These are phyloP conservation scores for Papiliotrema flavescens DNA, from an alignment of 1,284 basidiomycete genomes.

Conservation along the genomic window DNA sequence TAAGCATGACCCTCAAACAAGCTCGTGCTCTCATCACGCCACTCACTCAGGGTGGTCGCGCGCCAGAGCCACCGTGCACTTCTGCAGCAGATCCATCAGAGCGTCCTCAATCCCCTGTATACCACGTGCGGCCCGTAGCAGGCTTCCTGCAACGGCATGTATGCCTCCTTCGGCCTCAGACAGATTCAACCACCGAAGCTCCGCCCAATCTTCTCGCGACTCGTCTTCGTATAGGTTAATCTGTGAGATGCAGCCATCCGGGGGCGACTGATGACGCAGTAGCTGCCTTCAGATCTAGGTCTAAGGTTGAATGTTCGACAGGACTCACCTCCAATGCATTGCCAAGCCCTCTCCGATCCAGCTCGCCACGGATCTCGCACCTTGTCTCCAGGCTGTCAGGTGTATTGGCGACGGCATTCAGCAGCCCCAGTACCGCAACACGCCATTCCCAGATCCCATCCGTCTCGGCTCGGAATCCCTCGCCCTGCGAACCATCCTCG, in stretches of 20 bases:
- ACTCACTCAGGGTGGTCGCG: slow-evolving; percentile 1
- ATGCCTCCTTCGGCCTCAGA: slow-evolving; percentile 5
- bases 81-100: slow-evolving; percentile 1
- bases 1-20: neutral
- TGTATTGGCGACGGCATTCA: slow-evolving; percentile 76
- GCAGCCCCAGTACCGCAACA: slow-evolving; percentile 67
- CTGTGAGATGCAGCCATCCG: slow-evolving; percentile 68
- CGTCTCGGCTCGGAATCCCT: slow-evolving; percentile 51
- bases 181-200: slow-evolving; percentile 58
- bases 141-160: neutral
- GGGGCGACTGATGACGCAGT: slow-evolving; percentile 69
- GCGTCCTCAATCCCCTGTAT: neutral
- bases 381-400: slow-evolving; percentile 74
- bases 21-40: neutral
- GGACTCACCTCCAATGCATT: slow-evolving; percentile 72
- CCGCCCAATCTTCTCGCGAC: slow-evolving; percentile 82
- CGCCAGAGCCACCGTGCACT: neutral
- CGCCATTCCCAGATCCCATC: slow-evolving; percentile 75
- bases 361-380: slow-evolving; percentile 72
- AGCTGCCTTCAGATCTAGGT: slow-evolving; percentile 52
- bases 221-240: slow-evolving; percentile 79
- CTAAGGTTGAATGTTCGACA: neutral
- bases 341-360: slow-evolving; percentile 72
- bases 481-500: neutral
- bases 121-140: neutral